Evolutionary conservation across 2,329 filamentous ascomycete genomes (phyloP).

Genomic region (Venturia effusa): DNA sequence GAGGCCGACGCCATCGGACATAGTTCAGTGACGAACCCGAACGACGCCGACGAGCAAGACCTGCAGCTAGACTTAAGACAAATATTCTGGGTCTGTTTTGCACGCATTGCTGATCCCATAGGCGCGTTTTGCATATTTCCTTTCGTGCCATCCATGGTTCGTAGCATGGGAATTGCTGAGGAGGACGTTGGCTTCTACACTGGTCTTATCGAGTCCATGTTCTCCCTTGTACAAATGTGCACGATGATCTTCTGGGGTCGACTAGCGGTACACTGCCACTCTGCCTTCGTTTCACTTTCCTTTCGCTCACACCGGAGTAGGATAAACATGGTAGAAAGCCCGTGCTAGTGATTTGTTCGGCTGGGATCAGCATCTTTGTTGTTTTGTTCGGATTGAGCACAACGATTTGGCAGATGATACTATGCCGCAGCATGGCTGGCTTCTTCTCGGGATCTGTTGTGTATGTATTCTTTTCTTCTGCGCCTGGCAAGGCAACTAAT

Average conservation of each 20-base stretch:
- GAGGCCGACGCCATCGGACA: not conserved
- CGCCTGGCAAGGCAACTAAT: constrained; percentile 57
- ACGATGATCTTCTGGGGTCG: constrained; percentile 67
- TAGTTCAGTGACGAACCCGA: not conserved
- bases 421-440: constrained; percentile 60
- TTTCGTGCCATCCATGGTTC: constrained; percentile 69
- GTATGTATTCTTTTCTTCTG: constrained; percentile 35
- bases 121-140: constrained; percentile 80
- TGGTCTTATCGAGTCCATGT: constrained; percentile 61
- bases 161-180: constrained; percentile 49
- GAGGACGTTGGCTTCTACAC: constrained; percentile 71
- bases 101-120: constrained; percentile 61
- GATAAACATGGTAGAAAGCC: constrained; percentile 51
- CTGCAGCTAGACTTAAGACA: constrained; percentile 51
- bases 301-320: not conserved
- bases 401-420: constrained; percentile 62
- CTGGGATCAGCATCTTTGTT: constrained; percentile 51
- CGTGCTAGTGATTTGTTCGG: constrained; percentile 55
- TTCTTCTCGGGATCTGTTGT: constrained; percentile 65
- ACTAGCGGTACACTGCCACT: constrained; percentile 48
- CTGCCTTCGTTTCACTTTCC: not conserved
- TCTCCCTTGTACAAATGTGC: constrained; percentile 64
- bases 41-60: constrained; percentile 23
- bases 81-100: constrained; percentile 62
- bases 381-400: constrained; percentile 58